Percentiles rank a stretch among this genome's conserved stretches.
Evolutionary conservation across 2,329 filamentous ascomycete species (phyloP).

Genomic region (Verticillium klebahnii): DNA sequence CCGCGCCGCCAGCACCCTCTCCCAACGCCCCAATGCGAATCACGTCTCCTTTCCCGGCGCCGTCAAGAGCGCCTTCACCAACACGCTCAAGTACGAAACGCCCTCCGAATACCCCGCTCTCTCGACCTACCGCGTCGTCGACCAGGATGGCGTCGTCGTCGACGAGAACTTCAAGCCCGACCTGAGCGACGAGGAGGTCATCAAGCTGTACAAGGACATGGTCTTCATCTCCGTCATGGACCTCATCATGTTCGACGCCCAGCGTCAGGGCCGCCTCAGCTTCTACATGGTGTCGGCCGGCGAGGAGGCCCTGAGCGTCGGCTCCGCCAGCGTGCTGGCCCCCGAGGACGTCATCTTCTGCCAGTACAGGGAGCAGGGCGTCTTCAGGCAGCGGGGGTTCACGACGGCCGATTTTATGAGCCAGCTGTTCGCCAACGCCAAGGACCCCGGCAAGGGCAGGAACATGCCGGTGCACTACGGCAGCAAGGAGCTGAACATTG

Average conservation of each 20-base stretch:
- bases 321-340: conserved; percentile 77
- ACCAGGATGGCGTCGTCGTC: conserved; percentile 80
- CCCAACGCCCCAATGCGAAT: conserved; percentile 50
- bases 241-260: conserved; percentile 95
- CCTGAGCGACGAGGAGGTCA: conserved; percentile 57
- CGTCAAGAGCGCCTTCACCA: conserved; percentile 88
- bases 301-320: conserved; percentile 91
- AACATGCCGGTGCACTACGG: conserved; percentile 99
- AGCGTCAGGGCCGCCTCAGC: conserved; percentile 85
- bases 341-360: conserved; percentile 87
- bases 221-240: conserved; percentile 80
- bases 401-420: conserved; percentile 88
- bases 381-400: conserved; percentile 86
- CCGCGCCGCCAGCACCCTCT: conserved; percentile 44
- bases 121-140: conserved; percentile 86
- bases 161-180: conserved; percentile 67
- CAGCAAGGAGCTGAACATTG: conserved; percentile 76
- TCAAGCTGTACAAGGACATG: conserved; percentile 63
- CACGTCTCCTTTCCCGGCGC: conserved; percentile 84
- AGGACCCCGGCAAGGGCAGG: conserved; percentile 74
- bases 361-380: conserved; percentile 90
- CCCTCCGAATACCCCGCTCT: conserved; percentile 71
- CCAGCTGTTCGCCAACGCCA: conserved; percentile 83
- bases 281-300: conserved; percentile 98
- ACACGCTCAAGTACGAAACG: conserved; percentile 69